These are phyloP conservation scores for Phytophthora meadii DNA, from an alignment of 352 stramenopile species.

Conservation along the genomic window DNA sequence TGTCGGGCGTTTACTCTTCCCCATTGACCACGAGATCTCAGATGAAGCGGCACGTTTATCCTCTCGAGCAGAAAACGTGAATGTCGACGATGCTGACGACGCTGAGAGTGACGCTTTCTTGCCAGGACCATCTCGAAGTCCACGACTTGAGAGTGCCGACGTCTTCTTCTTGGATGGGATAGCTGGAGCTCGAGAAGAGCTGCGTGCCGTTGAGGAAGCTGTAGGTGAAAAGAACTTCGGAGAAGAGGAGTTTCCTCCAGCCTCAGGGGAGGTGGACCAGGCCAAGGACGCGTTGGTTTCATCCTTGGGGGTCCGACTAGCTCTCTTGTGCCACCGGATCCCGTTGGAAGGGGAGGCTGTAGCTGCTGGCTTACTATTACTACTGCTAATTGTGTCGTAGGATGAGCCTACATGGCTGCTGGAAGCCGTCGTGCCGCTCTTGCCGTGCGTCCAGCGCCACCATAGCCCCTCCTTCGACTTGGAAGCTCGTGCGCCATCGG, in stretches of 20 bases:
- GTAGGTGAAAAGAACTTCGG: slow-evolving; percentile 20
- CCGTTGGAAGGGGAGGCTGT: slow-evolving; percentile 30
- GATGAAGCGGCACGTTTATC: slow-evolving; percentile 28
- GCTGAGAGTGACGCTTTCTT: slow-evolving; percentile 25
- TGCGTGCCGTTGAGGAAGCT: slow-evolving; percentile 6
- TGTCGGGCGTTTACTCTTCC: slow-evolving; percentile 42
- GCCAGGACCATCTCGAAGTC: slow-evolving; percentile 15
- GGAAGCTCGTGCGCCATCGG: slow-evolving; percentile 30
- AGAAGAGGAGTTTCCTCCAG: slow-evolving; percentile 6
- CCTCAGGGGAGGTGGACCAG: slow-evolving; percentile 28
- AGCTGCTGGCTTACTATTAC: slow-evolving; percentile 32
- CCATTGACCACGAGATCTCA: slow-evolving; percentile 42
- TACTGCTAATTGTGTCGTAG: slow-evolving; percentile 33
- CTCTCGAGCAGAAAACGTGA: slow-evolving; percentile 30
- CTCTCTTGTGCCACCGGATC: slow-evolving; percentile 58
- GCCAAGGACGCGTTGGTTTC: slow-evolving; percentile 5
- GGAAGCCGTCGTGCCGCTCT: slow-evolving; percentile 55
- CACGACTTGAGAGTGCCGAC: slow-evolving; percentile 17
- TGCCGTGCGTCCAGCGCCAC: slow-evolving; percentile 83
- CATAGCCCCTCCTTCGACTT: slow-evolving; percentile 49
- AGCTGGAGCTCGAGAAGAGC: slow-evolving; percentile 14
- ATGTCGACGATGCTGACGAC: slow-evolving; percentile 25
- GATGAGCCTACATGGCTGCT: slow-evolving; percentile 23
- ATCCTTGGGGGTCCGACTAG: slow-evolving; percentile 32
- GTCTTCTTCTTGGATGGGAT: slow-evolving; percentile 37